A percentile compares a stretch with the other conserved stretches of the same genome.
Conservation (phyloP, 371 early-diverging fungal species). For the Mortierella sp. region DNA sequence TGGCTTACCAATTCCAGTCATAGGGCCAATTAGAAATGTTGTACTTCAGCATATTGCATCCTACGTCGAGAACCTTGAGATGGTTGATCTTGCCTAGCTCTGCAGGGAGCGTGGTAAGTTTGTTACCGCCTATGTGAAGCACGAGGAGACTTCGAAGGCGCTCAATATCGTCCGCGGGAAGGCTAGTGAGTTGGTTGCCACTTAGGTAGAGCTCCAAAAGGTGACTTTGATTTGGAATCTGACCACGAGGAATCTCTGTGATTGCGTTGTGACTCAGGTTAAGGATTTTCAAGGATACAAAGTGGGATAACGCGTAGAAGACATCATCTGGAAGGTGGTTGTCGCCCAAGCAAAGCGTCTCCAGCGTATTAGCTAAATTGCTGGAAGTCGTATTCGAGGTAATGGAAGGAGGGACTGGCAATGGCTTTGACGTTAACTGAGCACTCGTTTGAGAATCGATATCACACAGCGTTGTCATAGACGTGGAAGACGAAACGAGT, state of each 20-base stretch:
- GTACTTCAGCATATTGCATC: slow-evolving; percentile 89
- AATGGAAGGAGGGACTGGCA: slow-evolving; percentile 22
- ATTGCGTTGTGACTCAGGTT: slow-evolving; percentile 90
- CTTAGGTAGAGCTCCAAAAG: slow-evolving; percentile 85
- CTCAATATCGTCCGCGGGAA: slow-evolving; percentile 91
- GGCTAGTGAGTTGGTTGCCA: slow-evolving; percentile 85
- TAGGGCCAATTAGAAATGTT: slow-evolving; percentile 96
- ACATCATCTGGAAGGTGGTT: slow-evolving; percentile 88
- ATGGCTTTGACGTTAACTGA: slow-evolving; percentile 17
- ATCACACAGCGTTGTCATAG: slow-evolving; percentile 13
- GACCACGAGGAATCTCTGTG: slow-evolving; percentile 77
- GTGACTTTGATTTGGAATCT: slow-evolving; percentile 61
- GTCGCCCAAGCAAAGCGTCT: slow-evolving; percentile 81
- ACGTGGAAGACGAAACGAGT: slow-evolving; percentile 19
- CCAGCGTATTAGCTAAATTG: slow-evolving; percentile 67
- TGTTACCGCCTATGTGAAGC: slow-evolving; percentile 90
- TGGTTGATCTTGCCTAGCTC: slow-evolving; percentile 87
- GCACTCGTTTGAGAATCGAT: slow-evolving; percentile 2
- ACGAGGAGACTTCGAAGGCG: slow-evolving; percentile 75
- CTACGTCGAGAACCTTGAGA: slow-evolving; percentile 85
- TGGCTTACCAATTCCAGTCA: slow-evolving; percentile 92
- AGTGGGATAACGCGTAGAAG: slow-evolving; percentile 77
- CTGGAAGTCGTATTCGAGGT: slow-evolving; percentile 1
- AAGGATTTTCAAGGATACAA: slow-evolving; percentile 80
- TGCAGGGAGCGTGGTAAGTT: slow-evolving; percentile 88